Evolutionary conservation across 345 rosid species (phyloP), one percentile per base, ranked within the genome.

Genomic region (Corchorus capsularis): DNA sequence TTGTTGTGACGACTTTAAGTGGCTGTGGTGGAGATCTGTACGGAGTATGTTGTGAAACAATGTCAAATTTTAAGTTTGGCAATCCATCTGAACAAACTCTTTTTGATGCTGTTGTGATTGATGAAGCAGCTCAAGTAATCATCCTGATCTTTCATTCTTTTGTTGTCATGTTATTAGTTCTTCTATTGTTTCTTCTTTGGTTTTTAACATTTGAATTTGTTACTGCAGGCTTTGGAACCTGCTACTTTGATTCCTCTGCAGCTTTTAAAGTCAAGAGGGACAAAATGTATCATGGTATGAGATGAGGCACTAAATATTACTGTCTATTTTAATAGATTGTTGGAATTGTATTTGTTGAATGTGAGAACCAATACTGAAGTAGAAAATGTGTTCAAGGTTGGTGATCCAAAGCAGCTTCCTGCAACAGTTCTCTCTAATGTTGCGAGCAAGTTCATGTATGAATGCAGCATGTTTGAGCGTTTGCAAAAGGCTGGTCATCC

Each of bases 381-480:
- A 64, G 37, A 39, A 15, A 32, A 16, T 72, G 75, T 75, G 65
- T 76, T 66, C 5, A 75, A 95, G 99, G 99, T 93, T 83, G 99
- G 99, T 64, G 99, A 95, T 81, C 98, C 99, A 57, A 95, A 92
- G 85, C 98, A 95, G 80, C 99, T 95, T 79, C 99, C 99, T 61
- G 98, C 99, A 43, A 96, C 99, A 6, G 99, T 96, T 75, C 94
- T 96, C 71, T 96, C 99, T 12, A 91, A 86, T 74, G 77, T 92
- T 79, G 99, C 98, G 14, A 92, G 99, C 88, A 93, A 93, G 84
- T 93, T 83, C 82, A 81, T 85, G 56, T 95, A 84, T 63, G 90
- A 90, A 55, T 95, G 99, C 86, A 95, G 99, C 88, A 95, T 95
- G 99, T 95, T 95, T 86, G 99, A 95, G 86, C 98, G 99, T 50